These are phyloP conservation scores for Xylariaceae sp. DNA, from an alignment of 2,329 filamentous ascomycete species.

Conservation along the genomic window DNA sequence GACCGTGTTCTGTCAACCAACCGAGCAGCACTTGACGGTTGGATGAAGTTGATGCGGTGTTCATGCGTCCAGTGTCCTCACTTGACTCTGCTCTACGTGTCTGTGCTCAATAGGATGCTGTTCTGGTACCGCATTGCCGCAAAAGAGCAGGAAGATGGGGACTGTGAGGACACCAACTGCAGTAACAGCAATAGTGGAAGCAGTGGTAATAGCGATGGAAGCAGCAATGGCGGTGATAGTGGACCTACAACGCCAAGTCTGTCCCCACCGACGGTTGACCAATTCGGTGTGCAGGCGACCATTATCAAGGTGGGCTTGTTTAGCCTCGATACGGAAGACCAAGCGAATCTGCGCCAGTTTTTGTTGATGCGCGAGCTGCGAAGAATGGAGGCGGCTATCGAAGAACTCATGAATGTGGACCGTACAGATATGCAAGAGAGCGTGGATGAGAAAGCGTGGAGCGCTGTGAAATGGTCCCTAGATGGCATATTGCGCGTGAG, in stretches of 20 bases:
- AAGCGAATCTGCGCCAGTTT: slow-evolving; percentile 6
- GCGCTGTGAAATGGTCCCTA: slow-evolving; percentile 8
- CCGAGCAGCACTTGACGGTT: slow-evolving; percentile 8
- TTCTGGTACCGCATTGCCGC: slow-evolving; percentile 15
- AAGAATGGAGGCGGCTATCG: slow-evolving; percentile 3
- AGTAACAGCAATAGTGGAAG: too few species aligned
- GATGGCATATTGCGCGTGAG: slow-evolving; percentile 5
- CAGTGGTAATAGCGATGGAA: not conserved
- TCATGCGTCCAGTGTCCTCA: slow-evolving; percentile 12
- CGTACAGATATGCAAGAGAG: slow-evolving; percentile 4
- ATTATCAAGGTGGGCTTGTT: slow-evolving; percentile 10
- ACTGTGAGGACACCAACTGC: too few species aligned
- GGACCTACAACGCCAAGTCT: too few species aligned
- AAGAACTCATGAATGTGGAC: slow-evolving; percentile 9
- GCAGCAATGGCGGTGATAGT: not conserved
- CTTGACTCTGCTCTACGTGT: slow-evolving; percentile 10
- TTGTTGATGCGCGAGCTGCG: slow-evolving; percentile 12
- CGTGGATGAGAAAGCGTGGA: slow-evolving; percentile 1
- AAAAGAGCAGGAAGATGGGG: too few species aligned
- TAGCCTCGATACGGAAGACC: slow-evolving; percentile 7
- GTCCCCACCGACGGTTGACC: slow-evolving; percentile 2
- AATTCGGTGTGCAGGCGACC: slow-evolving; percentile 7
- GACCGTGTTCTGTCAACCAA: slow-evolving; percentile 12
- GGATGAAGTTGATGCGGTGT: slow-evolving; percentile 8
- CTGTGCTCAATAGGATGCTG: slow-evolving; percentile 13